Evolutionary conservation across 2,329 filamentous ascomycete species (phyloP), one percentile per base, ranked within the genome.

Genomic region (Fusarium xylarioides): DNA sequence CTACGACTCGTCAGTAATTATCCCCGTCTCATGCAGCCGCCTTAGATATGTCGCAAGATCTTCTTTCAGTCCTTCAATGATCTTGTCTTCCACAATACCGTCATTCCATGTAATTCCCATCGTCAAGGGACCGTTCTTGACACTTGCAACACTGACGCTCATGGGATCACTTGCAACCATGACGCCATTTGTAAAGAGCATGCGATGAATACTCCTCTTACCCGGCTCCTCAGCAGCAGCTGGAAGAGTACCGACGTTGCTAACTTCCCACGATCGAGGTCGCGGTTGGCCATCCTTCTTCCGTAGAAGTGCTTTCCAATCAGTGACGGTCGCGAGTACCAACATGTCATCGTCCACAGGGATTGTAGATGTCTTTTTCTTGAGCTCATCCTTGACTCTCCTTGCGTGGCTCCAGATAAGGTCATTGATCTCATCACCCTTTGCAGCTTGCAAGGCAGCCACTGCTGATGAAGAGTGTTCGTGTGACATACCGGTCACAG

Each of bases 21-120:
- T 69, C 19, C 80, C 80, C 18, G 70, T 78, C 43, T 79, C 71
- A 21, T 77, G 68, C 12, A 78, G 67, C 11, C 63, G 67, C 2
- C 16, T 54, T 18, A 72, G 59, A 38, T 68, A 77, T 1, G 11
- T 18, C 4, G 32, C 70, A 18, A 90, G 53, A 70, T 86, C 85
- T 2, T 65, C 65, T 3, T 75, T 78, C 26, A 89, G 38, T 0
- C 70, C 77, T 2, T 83, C 78, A 54, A 85, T 77, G 18, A 87
- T 11, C 28, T 76, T 75, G 0, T 80, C 78, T 4, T 83, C 80
- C 4, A 89, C 77, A 11, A 84, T 78, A 0, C 80, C 82, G 19
- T 86, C 82, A 76, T 87, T 85, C 86, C 86, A 89, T 9, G 82
- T 84, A 15, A 88, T 49, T 1, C 81, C 80, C n/a, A 87, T 67